Base-by-base conservation (phyloP, 345 rosid species). In the Bruguiera parviflora region DNA sequence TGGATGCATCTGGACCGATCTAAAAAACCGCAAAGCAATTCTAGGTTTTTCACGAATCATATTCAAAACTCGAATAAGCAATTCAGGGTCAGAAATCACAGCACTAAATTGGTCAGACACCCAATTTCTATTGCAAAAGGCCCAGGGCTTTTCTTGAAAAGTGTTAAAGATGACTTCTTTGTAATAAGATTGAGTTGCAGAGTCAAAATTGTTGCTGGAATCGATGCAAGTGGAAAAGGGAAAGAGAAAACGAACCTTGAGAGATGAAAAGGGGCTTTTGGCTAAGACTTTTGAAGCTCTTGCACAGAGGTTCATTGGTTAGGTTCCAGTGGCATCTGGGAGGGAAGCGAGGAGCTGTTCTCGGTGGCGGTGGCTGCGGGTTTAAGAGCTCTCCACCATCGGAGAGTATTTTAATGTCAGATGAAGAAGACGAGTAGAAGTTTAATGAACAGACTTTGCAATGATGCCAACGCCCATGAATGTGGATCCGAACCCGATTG, bases 301-400 rank as follows among this genome's bases (percentile, higher is more conserved):
- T 67, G 67, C 72, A 72, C 81, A 75, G 79, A 84, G 82, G 83
- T 76, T 86, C 96, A 87, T 89, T 77, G 96, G 83, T 73, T 76
- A 82, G 33, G 6, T 31, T 70, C 10, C 15, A 13, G 66, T 18
- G 24, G 31, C 65, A 70, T 61, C 35, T 58, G 56, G 16, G 0
- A 19, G 67, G 6, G 57, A 64, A 7, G 56, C 8, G 57, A 47
- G 56, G 47, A 64, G 35, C 67, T 3, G 18, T 15, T 52, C 20
- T 29, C 47, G 19, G 27, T 4, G 32, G 33, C 18, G 56, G 46
- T 0, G 4, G 32, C 18, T 15, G 10, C 8, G 33, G 46, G 8
- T 20, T 63, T 46, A 15, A 31, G 59, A 51, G 59, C 28, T 52
- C 47, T 59, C 28, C 46, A 46, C 5, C 16, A 13, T 43, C 15